Percentiles rank a stretch among this genome's conserved stretches.
These are phyloP conservation scores for Protomyces pachydermus DNA, from an alignment of 1,139 yeast genomes.

Conservation along the genomic window DNA sequence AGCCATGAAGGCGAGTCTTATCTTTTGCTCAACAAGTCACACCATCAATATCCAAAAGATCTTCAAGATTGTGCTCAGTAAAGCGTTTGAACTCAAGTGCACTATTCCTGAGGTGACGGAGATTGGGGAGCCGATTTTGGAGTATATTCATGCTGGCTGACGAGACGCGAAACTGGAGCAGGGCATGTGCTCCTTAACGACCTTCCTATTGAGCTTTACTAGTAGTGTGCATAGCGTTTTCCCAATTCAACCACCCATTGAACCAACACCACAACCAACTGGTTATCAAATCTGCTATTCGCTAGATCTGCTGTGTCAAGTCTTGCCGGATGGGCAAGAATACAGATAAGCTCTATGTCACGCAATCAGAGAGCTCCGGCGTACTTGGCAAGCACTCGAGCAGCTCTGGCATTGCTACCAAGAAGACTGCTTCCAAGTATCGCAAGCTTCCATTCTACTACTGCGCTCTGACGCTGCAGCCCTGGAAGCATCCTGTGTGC, in stretches of 20 bases:
- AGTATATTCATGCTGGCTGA: neutral
- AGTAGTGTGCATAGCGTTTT: neutral
- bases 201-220: neutral
- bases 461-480: conserved; percentile 40
- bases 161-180: neutral
- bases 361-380: conserved; percentile 36
- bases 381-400: conserved; percentile 36
- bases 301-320: too few species aligned
- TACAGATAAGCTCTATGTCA: conserved; percentile 41
- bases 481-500: conserved; percentile 38
- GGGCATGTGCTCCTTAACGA: neutral
- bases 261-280: too few species aligned
- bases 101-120: conserved; percentile 62
- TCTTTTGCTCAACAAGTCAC: conserved; percentile 88
- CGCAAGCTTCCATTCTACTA: conserved; percentile 39
- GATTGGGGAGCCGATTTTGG: conserved; percentile 45
- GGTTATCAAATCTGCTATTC: too few species aligned
- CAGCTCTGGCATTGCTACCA: conserved; percentile 36
- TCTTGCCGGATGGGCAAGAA: conserved; percentile 39
- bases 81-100: conserved; percentile 82
- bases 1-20: conserved; percentile 86
- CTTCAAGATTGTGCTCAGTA: conserved; percentile 83
- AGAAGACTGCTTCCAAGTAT: conserved; percentile 24
- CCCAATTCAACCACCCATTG: neutral
- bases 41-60: conserved; percentile 92